These are phyloP conservation scores for Scutellaria baicalensis DNA, from an alignment of 257 asterid species.

Conservation along the genomic window DNA sequence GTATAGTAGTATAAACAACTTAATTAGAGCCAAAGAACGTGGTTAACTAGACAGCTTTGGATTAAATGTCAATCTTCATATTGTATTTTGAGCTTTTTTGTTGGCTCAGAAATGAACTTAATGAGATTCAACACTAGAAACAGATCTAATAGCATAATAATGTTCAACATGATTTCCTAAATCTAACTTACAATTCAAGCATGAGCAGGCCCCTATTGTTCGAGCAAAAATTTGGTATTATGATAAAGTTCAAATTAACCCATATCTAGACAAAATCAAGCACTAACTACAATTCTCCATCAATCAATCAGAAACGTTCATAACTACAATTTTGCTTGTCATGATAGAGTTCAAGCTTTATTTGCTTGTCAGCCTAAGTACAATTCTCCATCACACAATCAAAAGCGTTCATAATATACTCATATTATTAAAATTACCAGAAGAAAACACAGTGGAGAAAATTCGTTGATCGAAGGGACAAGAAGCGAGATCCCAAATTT, in stretches of 20 bases:
- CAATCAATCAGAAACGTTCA: too few relatives aligned
- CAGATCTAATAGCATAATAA: conserved; percentile 9
- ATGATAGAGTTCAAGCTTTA: neutral
- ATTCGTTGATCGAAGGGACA: conserved; percentile 93
- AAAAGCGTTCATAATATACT: neutral
- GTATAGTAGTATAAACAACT: neutral
- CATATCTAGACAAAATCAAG: too few relatives aligned
- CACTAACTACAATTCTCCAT: too few relatives aligned
- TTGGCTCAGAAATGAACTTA: neutral
- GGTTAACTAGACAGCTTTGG: neutral
- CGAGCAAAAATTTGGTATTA: neutral
- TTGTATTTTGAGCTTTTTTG: neutral
- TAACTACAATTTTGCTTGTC: too few relatives aligned
- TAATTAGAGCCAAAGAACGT: neutral
- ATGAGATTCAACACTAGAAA: neutral
- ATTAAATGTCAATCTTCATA: neutral
- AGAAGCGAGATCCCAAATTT: conserved; percentile 94
- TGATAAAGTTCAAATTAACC: too few relatives aligned
- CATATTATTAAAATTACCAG: conserved; percentile 37
- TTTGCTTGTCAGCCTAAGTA: neutral
- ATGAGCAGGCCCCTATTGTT: neutral
- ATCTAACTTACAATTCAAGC: neutral
- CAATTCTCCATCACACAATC: conserved; percentile 4
- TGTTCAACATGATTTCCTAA: neutral
- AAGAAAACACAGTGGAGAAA: conserved; percentile 85